Evolutionary conservation across 441 rosid species (phyloP).

Genomic region (Geranium incanum): DNA sequence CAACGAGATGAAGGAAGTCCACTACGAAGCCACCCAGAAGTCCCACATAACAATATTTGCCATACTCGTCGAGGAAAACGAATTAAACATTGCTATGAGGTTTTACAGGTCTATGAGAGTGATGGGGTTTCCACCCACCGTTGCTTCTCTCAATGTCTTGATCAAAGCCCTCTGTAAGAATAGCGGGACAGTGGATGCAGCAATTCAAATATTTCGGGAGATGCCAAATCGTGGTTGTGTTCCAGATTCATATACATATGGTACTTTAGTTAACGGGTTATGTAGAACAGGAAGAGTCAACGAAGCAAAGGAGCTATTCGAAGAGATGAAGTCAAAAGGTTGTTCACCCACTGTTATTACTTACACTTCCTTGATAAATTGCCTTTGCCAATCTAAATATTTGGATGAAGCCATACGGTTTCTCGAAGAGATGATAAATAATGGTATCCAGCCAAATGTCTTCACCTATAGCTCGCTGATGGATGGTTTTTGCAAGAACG

Average conservation of each 20-base stretch:
- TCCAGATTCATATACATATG: conserved; percentile 84
- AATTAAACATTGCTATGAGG: conserved; percentile 49
- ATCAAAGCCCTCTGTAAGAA: conserved; percentile 82
- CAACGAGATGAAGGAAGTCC: conserved; percentile 57
- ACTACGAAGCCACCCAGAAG: conserved; percentile 50
- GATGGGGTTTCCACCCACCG: conserved; percentile 47
- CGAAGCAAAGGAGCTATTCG: conserved; percentile 64
- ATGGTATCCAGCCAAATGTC: conserved; percentile 73
- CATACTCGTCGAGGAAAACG: conserved; percentile 79
- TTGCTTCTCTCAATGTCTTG: conserved; percentile 72
- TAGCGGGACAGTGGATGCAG: conserved; percentile 53
- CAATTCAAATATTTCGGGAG: conserved; percentile 62
- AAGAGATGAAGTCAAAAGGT: conserved; percentile 64
- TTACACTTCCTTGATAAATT: conserved; percentile 62
- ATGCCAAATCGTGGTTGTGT: conserved; percentile 62
- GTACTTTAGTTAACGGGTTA: conserved; percentile 81
- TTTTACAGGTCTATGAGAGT: conserved; percentile 64
- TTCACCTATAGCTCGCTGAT: conserved; percentile 74
- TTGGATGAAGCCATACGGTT: conserved; percentile 53
- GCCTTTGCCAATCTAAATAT: conserved; percentile 52
- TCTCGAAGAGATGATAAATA: conserved; percentile 61
- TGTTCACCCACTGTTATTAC: conserved; percentile 80
- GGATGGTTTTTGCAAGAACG: conserved; percentile 75
- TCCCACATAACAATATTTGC: conserved; percentile 51
- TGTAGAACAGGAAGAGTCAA: conserved; percentile 52